Evolutionary conservation across 495 filamentous ascomycete genomes (phyloP), one percentile per base, ranked within the genome.

Genomic region (Aspergillus sparsus): DNA sequence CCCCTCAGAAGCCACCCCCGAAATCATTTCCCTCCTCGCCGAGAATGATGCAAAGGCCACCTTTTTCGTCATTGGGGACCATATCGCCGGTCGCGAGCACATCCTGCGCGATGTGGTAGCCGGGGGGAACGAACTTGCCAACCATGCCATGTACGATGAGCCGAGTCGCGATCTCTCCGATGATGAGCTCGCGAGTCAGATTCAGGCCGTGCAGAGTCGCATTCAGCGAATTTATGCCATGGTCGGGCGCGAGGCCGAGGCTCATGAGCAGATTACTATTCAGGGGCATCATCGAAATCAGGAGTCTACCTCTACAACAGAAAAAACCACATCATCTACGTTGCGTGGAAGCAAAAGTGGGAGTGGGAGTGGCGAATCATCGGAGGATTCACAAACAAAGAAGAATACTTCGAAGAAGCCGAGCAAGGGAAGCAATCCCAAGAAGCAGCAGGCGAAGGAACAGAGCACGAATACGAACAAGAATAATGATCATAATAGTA

Each of bases 91-190:
- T 0, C 72, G 82, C 18, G 85, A 89, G 70, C 65, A 76, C 2
- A 73, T 82, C 0, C 77, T 94, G 21, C 67, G 78, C 39, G 78
- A 87, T 41, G 70, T 92, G 4, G 77, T 93, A n/a, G 68, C 77
- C 16, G 74, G 68, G 12, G 87, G 87, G 7, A 85, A 87, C 65
- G 89, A 93, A 69, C 77, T 93, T 9, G 91, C 82, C 45, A 95
- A 95, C 71, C 91, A 96, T 71, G 91, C 87, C 5, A 92, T 92
- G 89, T 78, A 81, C 67, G 91, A 96, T 73, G 89, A 93, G 73
- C 84, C 89, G 5, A 85, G 84, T 27, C 74, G 83, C 54, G 71
- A 67, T 7, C 59, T 83, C 12, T 68, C 64, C 47, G 62, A 80
- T 27, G 66, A 60, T 6, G 62, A 65, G 2, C 69, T 83, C 10